phyloP scores from a whole-genome alignment of 2,329 filamentous ascomycete species.

The Fusarium acutatum region DNA sequence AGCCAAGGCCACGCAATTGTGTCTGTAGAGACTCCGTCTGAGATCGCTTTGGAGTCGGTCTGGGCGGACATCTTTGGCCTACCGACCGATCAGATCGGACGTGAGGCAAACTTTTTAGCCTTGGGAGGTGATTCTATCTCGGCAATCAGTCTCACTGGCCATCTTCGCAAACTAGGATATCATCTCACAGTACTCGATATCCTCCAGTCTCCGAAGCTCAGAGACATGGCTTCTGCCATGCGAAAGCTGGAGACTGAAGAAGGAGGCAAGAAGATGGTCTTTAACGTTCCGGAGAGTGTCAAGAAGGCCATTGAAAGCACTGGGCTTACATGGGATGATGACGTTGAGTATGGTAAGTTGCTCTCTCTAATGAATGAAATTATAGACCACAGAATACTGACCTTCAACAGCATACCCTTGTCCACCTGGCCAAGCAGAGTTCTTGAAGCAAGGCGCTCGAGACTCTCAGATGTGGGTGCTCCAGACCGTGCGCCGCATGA shows the following conservation, averaged over 20 bases:
- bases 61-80: not conserved
- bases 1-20: not conserved
- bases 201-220: not conserved
- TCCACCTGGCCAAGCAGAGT: not conserved
- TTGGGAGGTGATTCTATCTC: not conserved
- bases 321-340: not conserved
- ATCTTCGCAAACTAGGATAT: not conserved
- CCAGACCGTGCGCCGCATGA: not conserved
- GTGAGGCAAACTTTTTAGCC: not conserved
- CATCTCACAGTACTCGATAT: not conserved
- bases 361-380: rapidly evolving
- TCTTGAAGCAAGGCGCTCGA: not conserved
- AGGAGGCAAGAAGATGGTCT: not conserved
- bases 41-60: not conserved
- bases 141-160: not conserved
- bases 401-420: not conserved
- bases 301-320: not conserved
- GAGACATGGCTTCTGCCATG: not conserved
- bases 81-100: not conserved
- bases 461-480: not conserved
- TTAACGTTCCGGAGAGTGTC: rapidly evolving
- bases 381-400: rapidly evolving
- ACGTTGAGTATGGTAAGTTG: not conserved
- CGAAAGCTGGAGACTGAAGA: not conserved
- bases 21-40: not conserved